Conservation (phyloP, 2,329 filamentous ascomycete species). For the Helotiales sp. region DNA sequence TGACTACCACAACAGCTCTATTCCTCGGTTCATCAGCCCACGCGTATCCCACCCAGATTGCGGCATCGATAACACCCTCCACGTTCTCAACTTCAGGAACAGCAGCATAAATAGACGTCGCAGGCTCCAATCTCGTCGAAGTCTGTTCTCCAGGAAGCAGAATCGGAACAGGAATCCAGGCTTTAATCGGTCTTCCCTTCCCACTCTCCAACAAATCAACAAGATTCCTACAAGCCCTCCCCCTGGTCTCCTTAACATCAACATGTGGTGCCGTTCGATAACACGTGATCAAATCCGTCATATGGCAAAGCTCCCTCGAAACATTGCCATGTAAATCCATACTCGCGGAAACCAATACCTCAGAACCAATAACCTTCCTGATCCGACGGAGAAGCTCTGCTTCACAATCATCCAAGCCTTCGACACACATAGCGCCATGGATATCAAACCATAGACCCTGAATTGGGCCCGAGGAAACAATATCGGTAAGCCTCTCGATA, state of each 20-base stretch:
- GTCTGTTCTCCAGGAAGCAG: conserved; percentile 55
- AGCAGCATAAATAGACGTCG: conserved; percentile 49
- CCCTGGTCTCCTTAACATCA: conserved; percentile 50
- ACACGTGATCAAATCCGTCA: conserved; percentile 52
- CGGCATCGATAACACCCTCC: conserved; percentile 48
- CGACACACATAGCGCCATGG: conserved; percentile 56
- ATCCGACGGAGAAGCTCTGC: conserved; percentile 47
- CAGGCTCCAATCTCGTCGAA: conserved; percentile 53
- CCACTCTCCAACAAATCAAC: conserved; percentile 39
- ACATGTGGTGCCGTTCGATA: conserved; percentile 49
- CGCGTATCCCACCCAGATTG: conserved; percentile 56
- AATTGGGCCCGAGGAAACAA: conserved; percentile 37
- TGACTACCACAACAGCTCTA: conserved; percentile 49
- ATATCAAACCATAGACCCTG: conserved; percentile 57
- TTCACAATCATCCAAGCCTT: conserved; percentile 49
- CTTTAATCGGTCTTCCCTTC: conserved; percentile 45
- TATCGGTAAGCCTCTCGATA: conserved; percentile 38
- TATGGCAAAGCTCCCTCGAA: conserved; percentile 47
- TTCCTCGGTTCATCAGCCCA: conserved; percentile 57
- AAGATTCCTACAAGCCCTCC: conserved; percentile 51
- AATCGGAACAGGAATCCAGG: conserved; percentile 53
- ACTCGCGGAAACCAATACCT: conserved; percentile 50
- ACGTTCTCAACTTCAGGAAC: conserved; percentile 44
- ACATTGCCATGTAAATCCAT: conserved; percentile 59
- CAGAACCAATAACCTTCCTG: conserved; percentile 44